Conservation (phyloP, 2,329 filamentous ascomycete species). For the Fusarium stilboides region DNA sequence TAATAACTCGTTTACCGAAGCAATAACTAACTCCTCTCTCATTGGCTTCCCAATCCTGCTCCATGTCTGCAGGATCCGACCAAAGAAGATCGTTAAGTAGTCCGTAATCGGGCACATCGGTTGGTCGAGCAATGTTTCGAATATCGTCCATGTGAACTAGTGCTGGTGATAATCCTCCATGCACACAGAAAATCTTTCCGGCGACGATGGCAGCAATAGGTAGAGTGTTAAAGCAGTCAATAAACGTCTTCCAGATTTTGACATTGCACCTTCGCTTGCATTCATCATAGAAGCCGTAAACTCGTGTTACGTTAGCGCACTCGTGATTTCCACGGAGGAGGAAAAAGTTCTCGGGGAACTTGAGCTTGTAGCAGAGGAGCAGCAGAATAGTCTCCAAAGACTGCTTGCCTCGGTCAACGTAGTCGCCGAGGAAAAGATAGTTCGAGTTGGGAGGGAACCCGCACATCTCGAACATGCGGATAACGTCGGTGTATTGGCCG, state of each 20-base stretch:
- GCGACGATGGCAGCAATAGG: constrained; percentile 99
- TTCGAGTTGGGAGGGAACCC: constrained; percentile 99
- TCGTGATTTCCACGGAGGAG: constrained; percentile 98
- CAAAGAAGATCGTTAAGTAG: constrained; percentile 95
- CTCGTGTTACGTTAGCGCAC: constrained; percentile 98
- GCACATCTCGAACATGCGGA: constrained; percentile 97
- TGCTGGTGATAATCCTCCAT: constrained; percentile 93
- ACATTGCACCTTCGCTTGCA: constrained; percentile 99
- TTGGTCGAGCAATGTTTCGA: constrained; percentile 93
- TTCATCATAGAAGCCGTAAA: constrained; percentile 99
- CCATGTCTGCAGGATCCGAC: constrained; percentile 99
- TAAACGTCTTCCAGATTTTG: constrained; percentile 99
- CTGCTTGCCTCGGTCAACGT: constrained; percentile 99
- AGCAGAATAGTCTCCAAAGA: constrained; percentile 98
- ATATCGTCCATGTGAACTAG: constrained; percentile 99
- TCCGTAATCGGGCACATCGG: constrained; percentile 97
- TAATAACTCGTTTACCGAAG: constrained; percentile 98
- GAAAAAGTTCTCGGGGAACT: constrained; percentile 99
- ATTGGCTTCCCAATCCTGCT: constrained; percentile 97
- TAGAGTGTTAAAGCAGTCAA: constrained; percentile 99
- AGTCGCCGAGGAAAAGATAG: constrained; percentile 99
- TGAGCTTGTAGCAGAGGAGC: constrained; percentile 98
- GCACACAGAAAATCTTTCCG: constrained; percentile 99
- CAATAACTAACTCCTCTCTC: constrained; percentile 98
- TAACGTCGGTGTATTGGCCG: constrained; percentile 97